A percentile compares a stretch with the other conserved stretches of the same genome.
Conservation (phyloP, 2,329 filamentous ascomycete species). For the Laburnicola sp. region DNA sequence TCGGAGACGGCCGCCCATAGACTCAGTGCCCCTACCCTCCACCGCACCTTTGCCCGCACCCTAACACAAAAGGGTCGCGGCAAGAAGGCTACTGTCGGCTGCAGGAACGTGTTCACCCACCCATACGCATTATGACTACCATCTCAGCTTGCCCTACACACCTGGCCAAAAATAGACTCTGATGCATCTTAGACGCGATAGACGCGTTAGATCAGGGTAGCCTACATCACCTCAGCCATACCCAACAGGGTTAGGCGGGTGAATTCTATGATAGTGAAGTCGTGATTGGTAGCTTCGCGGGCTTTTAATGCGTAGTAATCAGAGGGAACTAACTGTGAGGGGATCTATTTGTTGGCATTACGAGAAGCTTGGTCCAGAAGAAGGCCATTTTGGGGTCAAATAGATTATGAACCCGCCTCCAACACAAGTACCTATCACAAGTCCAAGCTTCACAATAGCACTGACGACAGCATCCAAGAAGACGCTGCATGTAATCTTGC, state of each 20-base stretch:
- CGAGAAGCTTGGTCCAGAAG: slow-evolving; percentile 1
- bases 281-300: not conserved
- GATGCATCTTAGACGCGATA: slow-evolving; percentile 12
- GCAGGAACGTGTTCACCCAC: slow-evolving; percentile 17
- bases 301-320: slow-evolving; percentile 1
- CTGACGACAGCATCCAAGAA: not conserved
- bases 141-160: slow-evolving; percentile 8
- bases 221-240: slow-evolving; percentile 12
- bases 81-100: slow-evolving; percentile 7
- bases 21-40: not conserved
- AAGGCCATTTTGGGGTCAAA: slow-evolving; percentile 15
- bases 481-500: too few species aligned
- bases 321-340: not conserved
- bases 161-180: slow-evolving; percentile 13
- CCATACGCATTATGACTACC: not conserved
- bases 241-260: not conserved
- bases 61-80: not conserved
- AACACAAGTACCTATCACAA: too few species aligned
- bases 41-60: not conserved
- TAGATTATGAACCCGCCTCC: not conserved
- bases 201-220: slow-evolving; percentile 6
- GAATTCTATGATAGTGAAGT: not conserved
- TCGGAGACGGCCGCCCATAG: not conserved
- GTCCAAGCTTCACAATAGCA: not conserved
- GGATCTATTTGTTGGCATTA: slow-evolving; percentile 7